phyloP scores from a whole-genome alignment of 352 stramenopile genomes.

The Phytophthora palmivora region DNA sequence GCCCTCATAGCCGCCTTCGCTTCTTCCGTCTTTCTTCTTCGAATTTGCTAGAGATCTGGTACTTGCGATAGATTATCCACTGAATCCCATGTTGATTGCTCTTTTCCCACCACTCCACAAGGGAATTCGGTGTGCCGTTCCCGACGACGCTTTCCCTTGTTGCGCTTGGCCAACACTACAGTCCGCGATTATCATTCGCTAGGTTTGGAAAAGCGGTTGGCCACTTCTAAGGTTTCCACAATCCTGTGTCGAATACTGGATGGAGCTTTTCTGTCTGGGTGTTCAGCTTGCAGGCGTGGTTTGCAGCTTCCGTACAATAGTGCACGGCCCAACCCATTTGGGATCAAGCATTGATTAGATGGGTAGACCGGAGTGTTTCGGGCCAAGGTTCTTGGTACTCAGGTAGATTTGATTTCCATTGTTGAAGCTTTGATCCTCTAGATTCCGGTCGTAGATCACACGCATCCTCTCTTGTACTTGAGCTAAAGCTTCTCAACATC shows the following conservation, averaged over 20 bases:
- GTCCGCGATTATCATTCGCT: conserved; percentile 9
- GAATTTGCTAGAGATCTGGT: too few relatives aligned
- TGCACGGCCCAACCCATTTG: conserved; percentile 19
- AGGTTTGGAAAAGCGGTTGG: background rate
- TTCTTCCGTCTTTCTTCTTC: too few relatives aligned
- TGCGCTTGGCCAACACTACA: background rate
- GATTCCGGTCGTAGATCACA: conserved; percentile 15
- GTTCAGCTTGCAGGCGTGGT: conserved; percentile 27
- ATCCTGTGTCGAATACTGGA: conserved; percentile 13
- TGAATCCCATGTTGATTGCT: too few relatives aligned
- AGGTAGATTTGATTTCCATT: conserved; percentile 7
- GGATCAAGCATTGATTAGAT: conserved; percentile 18
- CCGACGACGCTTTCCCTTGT: background rate
- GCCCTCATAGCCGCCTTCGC: too few relatives aligned
- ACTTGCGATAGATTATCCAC: too few relatives aligned
- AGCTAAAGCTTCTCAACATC: conserved; percentile 9
- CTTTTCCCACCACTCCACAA: too few relatives aligned
- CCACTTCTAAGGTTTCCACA: conserved; percentile 12
- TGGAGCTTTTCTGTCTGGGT: conserved; percentile 16
- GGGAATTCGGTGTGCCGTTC: background rate
- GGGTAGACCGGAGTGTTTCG: conserved; percentile 8
- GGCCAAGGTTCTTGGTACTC: conserved; percentile 16
- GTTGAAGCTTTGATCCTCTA: too few relatives aligned
- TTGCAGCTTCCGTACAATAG: conserved; percentile 16
- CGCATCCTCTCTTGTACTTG: conserved; percentile 12